Evolutionary conservation across 176 grass and related monocot species (phyloP).

Genomic region (Carex myosuroides): DNA sequence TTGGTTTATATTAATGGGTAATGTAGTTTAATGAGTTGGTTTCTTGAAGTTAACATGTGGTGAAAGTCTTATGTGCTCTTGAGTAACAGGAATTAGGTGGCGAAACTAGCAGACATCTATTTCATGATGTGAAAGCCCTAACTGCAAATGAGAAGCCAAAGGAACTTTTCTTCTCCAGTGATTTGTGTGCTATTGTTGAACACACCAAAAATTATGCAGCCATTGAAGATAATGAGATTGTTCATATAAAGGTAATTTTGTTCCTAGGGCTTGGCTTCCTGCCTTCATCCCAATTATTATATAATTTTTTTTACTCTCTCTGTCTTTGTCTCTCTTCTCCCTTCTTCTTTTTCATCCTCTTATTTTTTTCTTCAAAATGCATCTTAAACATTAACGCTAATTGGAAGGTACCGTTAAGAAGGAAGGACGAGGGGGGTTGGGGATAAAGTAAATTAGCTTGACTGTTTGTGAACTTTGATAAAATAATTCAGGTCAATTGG

Average conservation of each 20-base stretch:
- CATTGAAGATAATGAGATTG: conserved; percentile 84
- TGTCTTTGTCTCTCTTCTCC: background rate
- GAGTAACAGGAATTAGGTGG: conserved; percentile 59
- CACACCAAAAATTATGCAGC: conserved; percentile 90
- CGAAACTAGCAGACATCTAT: conserved; percentile 43
- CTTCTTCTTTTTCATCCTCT: background rate
- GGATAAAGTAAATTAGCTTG: background rate
- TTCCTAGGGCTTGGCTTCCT: background rate
- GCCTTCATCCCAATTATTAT: background rate
- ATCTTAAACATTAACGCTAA: background rate
- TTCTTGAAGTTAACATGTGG: background rate
- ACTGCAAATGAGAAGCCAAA: conserved; percentile 71
- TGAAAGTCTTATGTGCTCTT: conserved; percentile 8
- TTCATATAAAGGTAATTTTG: conserved; percentile 79
- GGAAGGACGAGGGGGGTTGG: background rate
- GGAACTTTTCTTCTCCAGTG: conserved; percentile 93
- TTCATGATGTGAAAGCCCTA: conserved; percentile 74
- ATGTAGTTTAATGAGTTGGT: background rate
- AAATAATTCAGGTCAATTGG: background rate
- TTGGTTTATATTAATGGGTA: background rate
- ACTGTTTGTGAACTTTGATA: background rate
- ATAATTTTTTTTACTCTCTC: background rate
- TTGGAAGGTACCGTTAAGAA: background rate
- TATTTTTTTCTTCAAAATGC: background rate
- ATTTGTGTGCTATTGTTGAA: conserved; percentile 94